Conservation (phyloP, 345 rosid genomes). For the Orychophragmus violaceus region DNA sequence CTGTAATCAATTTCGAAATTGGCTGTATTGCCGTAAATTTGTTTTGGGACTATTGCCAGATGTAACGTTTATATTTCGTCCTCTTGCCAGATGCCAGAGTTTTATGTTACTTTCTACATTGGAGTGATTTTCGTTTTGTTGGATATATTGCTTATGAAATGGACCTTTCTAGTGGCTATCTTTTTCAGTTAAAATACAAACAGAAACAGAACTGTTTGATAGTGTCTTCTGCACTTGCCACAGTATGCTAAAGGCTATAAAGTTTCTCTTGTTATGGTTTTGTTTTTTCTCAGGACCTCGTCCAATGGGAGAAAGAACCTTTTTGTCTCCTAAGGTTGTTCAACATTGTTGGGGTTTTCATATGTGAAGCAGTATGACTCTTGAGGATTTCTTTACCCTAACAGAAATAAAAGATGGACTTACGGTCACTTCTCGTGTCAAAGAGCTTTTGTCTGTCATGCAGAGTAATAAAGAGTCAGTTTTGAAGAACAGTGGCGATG, state of each 20-base stretch:
- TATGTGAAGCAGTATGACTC: slow-evolving; percentile 65
- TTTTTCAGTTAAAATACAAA: not conserved
- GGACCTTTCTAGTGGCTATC: not conserved
- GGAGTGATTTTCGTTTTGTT: not conserved
- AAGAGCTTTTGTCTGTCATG: slow-evolving; percentile 68
- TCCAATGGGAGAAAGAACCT: slow-evolving; percentile 19
- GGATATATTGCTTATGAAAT: not conserved
- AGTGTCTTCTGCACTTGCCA: slow-evolving; percentile 2
- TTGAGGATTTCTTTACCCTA: slow-evolving; percentile 87
- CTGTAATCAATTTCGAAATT: not conserved
- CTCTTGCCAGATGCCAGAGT: not conserved
- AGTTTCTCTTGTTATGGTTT: slow-evolving; percentile 4
- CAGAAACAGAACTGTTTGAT: not conserved
- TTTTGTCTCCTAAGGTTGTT: slow-evolving; percentile 20
- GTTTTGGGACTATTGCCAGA: not conserved
- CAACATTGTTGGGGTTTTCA: slow-evolving; percentile 34
- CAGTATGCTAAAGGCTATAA: not conserved
- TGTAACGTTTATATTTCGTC: not conserved
- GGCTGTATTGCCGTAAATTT: not conserved
- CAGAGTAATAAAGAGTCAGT: slow-evolving; percentile 57
- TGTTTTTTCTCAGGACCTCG: not conserved
- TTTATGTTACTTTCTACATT: not conserved
- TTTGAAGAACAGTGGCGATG: slow-evolving; percentile 64
- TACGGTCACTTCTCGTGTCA: slow-evolving; percentile 59
- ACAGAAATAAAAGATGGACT: slow-evolving; percentile 94